phyloP scores from a whole-genome alignment of 1,284 basidiomycete species.

The Cutaneotrichosporon sp. region DNA sequence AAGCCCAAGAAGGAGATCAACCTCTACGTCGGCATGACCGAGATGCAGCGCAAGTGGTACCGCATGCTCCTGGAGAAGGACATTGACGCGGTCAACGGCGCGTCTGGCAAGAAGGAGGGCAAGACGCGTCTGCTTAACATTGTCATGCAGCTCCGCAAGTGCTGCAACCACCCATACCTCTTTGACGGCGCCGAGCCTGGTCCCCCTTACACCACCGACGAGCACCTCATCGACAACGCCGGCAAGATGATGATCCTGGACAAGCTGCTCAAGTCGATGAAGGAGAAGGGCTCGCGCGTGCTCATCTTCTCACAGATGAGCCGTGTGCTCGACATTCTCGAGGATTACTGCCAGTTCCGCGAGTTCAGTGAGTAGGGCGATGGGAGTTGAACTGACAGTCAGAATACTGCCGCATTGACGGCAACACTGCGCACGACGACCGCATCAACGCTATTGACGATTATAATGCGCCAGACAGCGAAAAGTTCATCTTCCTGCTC shows the following conservation, averaged over 20 bases:
- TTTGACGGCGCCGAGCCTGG: slow-evolving; percentile 93
- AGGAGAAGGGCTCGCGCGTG: slow-evolving; percentile 85
- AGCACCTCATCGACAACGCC: slow-evolving; percentile 88
- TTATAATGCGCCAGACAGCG: slow-evolving; percentile 90
- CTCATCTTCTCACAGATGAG: slow-evolving; percentile 99
- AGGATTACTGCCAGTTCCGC: slow-evolving; percentile 95
- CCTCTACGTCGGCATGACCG: slow-evolving; percentile 93
- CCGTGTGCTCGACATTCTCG: slow-evolving; percentile 87
- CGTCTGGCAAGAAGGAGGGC: slow-evolving; percentile 96
- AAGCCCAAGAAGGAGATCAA: slow-evolving; percentile 99
- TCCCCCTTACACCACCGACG: slow-evolving; percentile 96
- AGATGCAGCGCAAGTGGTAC: slow-evolving; percentile 99
- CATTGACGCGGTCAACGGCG: slow-evolving; percentile 96
- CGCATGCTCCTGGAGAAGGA: slow-evolving; percentile 94
- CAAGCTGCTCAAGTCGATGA: slow-evolving; percentile 83
- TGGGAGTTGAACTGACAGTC: slow-evolving; percentile 1
- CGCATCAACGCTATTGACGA: slow-evolving; percentile 95
- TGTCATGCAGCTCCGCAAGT: slow-evolving; percentile 84
- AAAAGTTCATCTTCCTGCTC: slow-evolving; percentile 94
- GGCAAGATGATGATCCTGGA: slow-evolving; percentile 99
- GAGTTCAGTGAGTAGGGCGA: slow-evolving; percentile 62
- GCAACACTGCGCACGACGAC: slow-evolving; percentile 91
- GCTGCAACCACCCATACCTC: slow-evolving; percentile 60
- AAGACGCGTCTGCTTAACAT: slow-evolving; percentile 98
- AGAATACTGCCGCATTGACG: slow-evolving; percentile 98